Evolutionary conservation across 2,329 filamentous ascomycete species (phyloP).

Genomic region (Exophiala spinifera): DNA sequence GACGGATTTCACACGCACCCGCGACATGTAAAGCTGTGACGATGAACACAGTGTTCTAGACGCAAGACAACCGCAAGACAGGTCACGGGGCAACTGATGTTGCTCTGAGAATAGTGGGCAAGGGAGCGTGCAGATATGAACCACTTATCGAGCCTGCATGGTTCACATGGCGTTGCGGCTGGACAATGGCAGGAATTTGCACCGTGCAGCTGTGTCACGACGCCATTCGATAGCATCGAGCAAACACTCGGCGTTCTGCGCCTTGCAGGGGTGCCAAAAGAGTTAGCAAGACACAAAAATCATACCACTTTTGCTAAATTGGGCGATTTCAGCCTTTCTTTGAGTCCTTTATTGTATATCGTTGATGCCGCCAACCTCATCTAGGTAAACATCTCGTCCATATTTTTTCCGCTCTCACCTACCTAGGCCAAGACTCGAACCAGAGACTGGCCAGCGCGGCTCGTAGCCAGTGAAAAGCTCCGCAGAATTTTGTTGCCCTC

Average conservation of each 20-base stretch:
- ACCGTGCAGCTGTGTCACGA: conserved; percentile 6
- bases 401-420: background rate
- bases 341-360: background rate
- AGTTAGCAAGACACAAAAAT: conserved; percentile 9
- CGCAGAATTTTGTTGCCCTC: background rate
- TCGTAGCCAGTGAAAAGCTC: conserved; percentile 1
- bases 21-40: background rate
- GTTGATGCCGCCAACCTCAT: background rate
- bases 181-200: conserved; percentile 8
- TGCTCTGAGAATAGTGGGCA: background rate
- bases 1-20: background rate
- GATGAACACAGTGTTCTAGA: background rate
- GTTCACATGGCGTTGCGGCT: background rate
- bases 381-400: background rate
- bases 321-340: background rate
- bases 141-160: background rate
- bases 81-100: background rate
- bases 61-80: background rate
- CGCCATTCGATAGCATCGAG: conserved; percentile 1
- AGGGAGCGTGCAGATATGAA: background rate
- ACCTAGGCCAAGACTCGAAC: background rate
- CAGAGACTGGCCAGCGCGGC: background rate
- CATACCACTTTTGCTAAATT: background rate
- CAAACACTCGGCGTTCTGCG: background rate
- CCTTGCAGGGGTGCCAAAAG: conserved; percentile 1